Conservation (phyloP, 257 asterid genomes). For the Nicotiana tomentosiformis region DNA sequence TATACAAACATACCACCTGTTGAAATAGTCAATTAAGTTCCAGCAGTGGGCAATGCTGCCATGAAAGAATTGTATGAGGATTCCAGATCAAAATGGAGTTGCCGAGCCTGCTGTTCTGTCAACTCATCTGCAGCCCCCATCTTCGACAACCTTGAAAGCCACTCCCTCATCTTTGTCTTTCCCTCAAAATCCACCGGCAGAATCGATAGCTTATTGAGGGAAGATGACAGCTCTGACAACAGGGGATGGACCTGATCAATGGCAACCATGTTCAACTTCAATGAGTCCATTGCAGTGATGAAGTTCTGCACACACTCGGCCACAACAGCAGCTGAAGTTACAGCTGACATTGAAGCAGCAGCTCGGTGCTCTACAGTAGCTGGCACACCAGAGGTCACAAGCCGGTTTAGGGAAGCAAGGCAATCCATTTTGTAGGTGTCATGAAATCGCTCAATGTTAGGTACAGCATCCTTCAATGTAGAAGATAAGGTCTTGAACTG, state of each 20-base stretch:
- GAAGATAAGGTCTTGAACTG: conserved; percentile 80
- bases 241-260: conserved; percentile 93
- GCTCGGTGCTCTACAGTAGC: conserved; percentile 89
- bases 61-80: conserved; percentile 89
- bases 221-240: conserved; percentile 70
- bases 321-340: conserved; percentile 71
- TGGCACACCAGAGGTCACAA: conserved; percentile 74
- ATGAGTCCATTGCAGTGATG: conserved; percentile 86
- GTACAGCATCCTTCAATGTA: conserved; percentile 61
- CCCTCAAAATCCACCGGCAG: conserved; percentile 89
- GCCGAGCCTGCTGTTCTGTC: conserved; percentile 92
- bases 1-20: conserved; percentile 2
- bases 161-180: conserved; percentile 83
- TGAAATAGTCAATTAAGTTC: conserved; percentile 33
- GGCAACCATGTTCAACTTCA: conserved; percentile 84
- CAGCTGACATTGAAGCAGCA: conserved; percentile 42
- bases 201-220: conserved; percentile 71
- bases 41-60: conserved; percentile 77
- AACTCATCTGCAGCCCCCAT: conserved; percentile 96
- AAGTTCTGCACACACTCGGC: conserved; percentile 94
- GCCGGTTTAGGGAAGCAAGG: conserved; percentile 69
- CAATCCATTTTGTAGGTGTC: conserved; percentile 87
- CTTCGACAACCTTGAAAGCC: conserved; percentile 74
- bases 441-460: conserved; percentile 73
- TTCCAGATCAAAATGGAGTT: conserved; percentile 87